Base-by-base conservation (phyloP, 345 rosid genomes). In the Carallia brachiata region DNA sequence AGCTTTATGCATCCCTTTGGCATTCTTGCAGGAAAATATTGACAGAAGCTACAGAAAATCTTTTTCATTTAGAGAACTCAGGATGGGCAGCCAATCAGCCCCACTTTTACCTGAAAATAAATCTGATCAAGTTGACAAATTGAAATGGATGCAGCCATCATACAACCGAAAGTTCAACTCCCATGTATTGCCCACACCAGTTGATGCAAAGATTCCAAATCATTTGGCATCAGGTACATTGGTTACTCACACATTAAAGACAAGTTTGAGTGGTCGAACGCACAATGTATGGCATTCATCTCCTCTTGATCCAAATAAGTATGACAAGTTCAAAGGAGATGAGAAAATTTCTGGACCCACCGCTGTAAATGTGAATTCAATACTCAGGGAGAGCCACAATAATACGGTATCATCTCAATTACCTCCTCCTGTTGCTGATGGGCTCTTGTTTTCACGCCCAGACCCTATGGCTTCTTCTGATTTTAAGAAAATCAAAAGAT, bases 321-420 rank as follows among this genome's bases (percentile, higher is more conserved):
- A 44, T 34, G 81, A 74, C 56, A 77, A 69, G 54, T 47, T 47
- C 57, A 57, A 58, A 62, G 87, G 81, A 52, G 79, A 68, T 62
- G 82, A 78, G 67, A 91, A 83, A 74, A 36, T 67, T 68, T 75
- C 81, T 27, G 79, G 77, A 78, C 68, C 82, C 76, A 36, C 76
- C 39, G 65, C 32, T 59, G 52, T 63, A 37, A 82, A 73, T 63
- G 71, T 75, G 34, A 72, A 72, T 67, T 71, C 87, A 8, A 65
- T 86, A 34, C 84, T 80, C 70, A 84, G 80, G 74, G 96, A 89
- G 81, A 91, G 85, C 77, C 86, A 70, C 73, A 67, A 17, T 17
- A 54, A 62, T 47, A 47, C 57, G 18, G 19, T 56, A 59, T 47
- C 70, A 54, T 13, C 62, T 23, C 73, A 39, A 23, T 52, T 72